Conservation (phyloP, 2,329 filamentous ascomycete species). For the Dactylonectria estremocensis region DNA sequence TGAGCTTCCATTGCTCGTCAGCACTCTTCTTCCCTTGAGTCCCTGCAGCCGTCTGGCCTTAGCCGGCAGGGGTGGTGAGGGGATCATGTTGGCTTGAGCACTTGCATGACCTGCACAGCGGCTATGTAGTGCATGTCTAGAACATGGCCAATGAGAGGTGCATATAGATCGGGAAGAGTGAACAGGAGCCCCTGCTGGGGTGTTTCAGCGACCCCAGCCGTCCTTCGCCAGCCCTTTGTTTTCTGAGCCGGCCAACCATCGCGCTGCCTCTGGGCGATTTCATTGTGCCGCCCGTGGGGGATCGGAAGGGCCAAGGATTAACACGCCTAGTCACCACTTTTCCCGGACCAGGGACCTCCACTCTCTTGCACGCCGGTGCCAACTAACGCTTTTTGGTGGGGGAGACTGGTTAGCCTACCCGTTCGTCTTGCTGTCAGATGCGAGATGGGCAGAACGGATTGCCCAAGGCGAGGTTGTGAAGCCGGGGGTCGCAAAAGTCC, state of each 20-base stretch:
- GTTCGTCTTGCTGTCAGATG: slow-evolving; percentile 50
- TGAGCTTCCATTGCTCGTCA: slow-evolving; percentile 43
- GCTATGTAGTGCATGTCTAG: slow-evolving; percentile 57
- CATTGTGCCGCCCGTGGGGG: slow-evolving; percentile 34
- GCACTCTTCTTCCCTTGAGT: slow-evolving; percentile 37
- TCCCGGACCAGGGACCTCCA: slow-evolving; percentile 37
- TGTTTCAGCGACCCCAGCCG: slow-evolving; percentile 51
- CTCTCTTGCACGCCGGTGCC: slow-evolving; percentile 46
- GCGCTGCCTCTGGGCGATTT: slow-evolving; percentile 28
- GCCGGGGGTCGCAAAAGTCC: slow-evolving; percentile 42
- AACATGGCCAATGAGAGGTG: slow-evolving; percentile 52
- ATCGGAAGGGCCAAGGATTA: slow-evolving; percentile 42
- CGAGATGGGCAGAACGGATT: slow-evolving; percentile 44
- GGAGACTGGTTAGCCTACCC: slow-evolving; percentile 55
- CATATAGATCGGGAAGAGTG: slow-evolving; percentile 44
- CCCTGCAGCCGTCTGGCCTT: slow-evolving; percentile 50
- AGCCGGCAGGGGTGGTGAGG: slow-evolving; percentile 45
- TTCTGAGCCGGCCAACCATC: slow-evolving; percentile 39
- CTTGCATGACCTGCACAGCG: slow-evolving; percentile 60
- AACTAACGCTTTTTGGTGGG: slow-evolving; percentile 42
- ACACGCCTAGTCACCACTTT: slow-evolving; percentile 46
- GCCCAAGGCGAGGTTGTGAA: slow-evolving; percentile 29
- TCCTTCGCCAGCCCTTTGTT: slow-evolving; percentile 41
- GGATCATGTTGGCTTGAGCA: slow-evolving; percentile 54
- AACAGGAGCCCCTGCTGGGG: slow-evolving; percentile 47